Conservation (phyloP, 371 early-diverging fungal genomes). For the Mucor indicus region DNA sequence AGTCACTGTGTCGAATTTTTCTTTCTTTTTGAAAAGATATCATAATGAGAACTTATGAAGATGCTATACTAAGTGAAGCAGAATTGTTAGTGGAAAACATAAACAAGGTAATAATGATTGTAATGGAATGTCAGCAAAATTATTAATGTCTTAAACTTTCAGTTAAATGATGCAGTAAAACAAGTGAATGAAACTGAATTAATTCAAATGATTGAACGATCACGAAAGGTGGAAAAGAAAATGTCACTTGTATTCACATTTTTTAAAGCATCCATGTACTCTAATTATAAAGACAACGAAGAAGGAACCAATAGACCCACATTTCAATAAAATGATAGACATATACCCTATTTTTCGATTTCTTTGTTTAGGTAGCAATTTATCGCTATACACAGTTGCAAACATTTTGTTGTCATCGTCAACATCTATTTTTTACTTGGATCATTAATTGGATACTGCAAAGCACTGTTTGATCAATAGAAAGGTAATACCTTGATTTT, state of each 20-base stretch:
- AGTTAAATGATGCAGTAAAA: slow-evolving; percentile 40
- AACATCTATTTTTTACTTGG: too few relatives aligned
- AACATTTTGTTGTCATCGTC: too few relatives aligned
- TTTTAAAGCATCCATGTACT: slow-evolving; percentile 46
- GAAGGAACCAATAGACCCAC: slow-evolving; percentile 31
- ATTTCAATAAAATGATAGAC: slow-evolving; percentile 1
- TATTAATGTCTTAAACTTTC: background rate
- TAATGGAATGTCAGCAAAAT: too few relatives aligned
- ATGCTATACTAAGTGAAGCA: slow-evolving; percentile 37
- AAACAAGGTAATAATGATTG: slow-evolving; percentile 13
- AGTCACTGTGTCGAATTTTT: background rate
- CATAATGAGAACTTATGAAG: slow-evolving; percentile 35
- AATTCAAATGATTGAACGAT: slow-evolving; percentile 33
- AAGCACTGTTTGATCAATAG: too few relatives aligned
- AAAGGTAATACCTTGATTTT: too few relatives aligned
- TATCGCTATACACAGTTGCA: too few relatives aligned
- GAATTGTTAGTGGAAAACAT: slow-evolving; percentile 32
- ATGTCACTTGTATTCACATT: slow-evolving; percentile 45
- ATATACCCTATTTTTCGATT: too few relatives aligned
- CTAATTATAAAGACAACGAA: slow-evolving; percentile 9
- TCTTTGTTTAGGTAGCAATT: too few relatives aligned
- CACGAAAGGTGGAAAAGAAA: slow-evolving; percentile 46
- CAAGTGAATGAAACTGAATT: slow-evolving; percentile 39
- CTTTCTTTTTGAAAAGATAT: background rate
- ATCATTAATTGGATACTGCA: too few relatives aligned